Percentiles rank a stretch among this genome's conserved stretches.
Evolutionary conservation across 2,329 filamentous ascomycete species (phyloP).

Genomic region (Hypomyces rosellus): DNA sequence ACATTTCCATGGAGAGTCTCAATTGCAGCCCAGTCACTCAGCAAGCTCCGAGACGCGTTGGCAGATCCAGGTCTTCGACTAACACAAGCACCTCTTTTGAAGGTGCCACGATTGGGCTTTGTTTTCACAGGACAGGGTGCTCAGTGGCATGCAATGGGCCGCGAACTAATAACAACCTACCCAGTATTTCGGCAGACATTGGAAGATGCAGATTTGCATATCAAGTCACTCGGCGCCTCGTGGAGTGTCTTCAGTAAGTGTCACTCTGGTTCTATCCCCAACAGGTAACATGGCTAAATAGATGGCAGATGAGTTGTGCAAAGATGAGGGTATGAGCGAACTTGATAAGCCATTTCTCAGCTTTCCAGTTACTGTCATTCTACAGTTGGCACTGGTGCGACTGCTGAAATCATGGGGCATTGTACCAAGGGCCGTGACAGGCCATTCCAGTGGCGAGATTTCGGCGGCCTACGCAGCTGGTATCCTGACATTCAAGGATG

Average conservation of each 20-base stretch:
- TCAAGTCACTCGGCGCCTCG: background rate
- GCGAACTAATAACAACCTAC: background rate
- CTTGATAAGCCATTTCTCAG: background rate
- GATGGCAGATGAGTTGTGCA: background rate
- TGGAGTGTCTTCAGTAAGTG: background rate
- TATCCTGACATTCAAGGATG: background rate
- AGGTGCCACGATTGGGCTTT: background rate
- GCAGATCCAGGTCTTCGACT: background rate
- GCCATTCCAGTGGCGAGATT: slow-evolving; percentile 9
- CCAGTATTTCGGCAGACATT: background rate
- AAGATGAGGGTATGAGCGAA: background rate
- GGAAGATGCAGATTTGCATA: background rate
- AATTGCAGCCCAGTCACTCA: background rate
- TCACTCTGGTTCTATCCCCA: too few species aligned
- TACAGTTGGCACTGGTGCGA: slow-evolving; percentile 3
- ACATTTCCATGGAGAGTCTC: background rate
- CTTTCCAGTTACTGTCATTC: background rate
- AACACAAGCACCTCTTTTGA: background rate
- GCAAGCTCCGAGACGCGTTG: slow-evolving; percentile 6
- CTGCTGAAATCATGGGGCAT: slow-evolving; percentile 3
- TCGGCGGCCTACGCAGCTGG: slow-evolving; percentile 5
- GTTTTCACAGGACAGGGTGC: slow-evolving; percentile 30
- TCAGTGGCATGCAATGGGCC: slow-evolving; percentile 28
- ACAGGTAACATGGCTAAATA: background rate
- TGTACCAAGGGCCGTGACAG: background rate